phyloP scores from a whole-genome alignment of 2,329 filamentous ascomycete genomes.

The Paecilomyces sp. region DNA sequence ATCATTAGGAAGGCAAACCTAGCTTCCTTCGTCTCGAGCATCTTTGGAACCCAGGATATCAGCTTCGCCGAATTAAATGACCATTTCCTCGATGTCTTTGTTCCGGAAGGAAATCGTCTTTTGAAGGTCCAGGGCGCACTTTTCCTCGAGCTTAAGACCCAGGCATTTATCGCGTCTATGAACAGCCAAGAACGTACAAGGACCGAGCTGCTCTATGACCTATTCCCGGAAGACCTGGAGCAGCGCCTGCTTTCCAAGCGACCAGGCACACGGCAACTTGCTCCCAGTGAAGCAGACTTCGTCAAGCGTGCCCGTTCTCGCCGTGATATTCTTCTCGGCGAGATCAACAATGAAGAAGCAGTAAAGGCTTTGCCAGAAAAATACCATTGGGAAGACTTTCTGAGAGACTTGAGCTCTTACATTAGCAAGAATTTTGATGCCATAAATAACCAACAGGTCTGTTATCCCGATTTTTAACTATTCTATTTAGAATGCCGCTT shows the following conservation, averaged over 20 bases:
- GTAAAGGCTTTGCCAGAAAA: constrained; percentile 48
- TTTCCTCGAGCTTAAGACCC: constrained; percentile 59
- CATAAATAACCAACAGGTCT: constrained; percentile 41
- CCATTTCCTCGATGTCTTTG: constrained; percentile 57
- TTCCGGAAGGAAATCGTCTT: constrained; percentile 51
- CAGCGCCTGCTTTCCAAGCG: constrained; percentile 48
- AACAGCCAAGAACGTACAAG: constrained; percentile 49
- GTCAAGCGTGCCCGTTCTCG: constrained; percentile 48
- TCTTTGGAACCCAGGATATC: constrained; percentile 58
- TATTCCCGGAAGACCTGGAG: constrained; percentile 54
- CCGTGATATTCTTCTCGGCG: constrained; percentile 50
- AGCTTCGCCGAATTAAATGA: constrained; percentile 58
- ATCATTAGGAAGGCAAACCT: constrained; percentile 58
- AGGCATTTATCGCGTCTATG: constrained; percentile 58
- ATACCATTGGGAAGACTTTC: constrained; percentile 58
- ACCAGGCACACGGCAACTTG: constrained; percentile 47
- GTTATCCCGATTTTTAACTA: constrained; percentile 6
- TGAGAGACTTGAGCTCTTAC: constrained; percentile 52
- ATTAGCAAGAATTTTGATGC: constrained; percentile 52
- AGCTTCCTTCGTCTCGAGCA: constrained; percentile 57
- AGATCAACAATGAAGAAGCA: constrained; percentile 45
- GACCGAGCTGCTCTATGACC: constrained; percentile 50
- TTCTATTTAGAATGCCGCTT: constrained; percentile 7
- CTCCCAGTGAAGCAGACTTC: constrained; percentile 55
- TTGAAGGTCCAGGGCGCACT: constrained; percentile 55